Evolutionary conservation across 345 rosid species (phyloP).

Genomic region (Hypericum androsaemum): DNA sequence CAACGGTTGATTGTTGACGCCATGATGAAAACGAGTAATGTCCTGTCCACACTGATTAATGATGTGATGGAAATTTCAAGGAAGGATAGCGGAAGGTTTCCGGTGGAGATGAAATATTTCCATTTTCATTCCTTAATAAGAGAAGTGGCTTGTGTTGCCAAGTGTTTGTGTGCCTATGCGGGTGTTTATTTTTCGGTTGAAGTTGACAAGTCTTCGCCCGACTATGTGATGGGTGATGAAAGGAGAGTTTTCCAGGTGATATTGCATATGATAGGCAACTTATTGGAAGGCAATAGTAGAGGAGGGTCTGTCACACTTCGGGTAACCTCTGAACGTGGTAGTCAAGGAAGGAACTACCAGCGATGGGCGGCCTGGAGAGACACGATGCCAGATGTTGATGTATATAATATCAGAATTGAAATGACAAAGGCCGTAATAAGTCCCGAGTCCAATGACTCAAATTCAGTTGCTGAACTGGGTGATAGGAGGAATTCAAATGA

Average conservation of each 20-base stretch:
- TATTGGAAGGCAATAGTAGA: conserved; percentile 39
- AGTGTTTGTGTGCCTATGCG: conserved; percentile 59
- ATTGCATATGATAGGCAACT: conserved; percentile 77
- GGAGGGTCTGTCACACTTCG: conserved; percentile 42
- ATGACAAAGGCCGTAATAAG: conserved; percentile 28
- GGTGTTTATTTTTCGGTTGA: conserved; percentile 56
- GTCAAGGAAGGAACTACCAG: conserved; percentile 53
- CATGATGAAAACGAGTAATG: conserved; percentile 68
- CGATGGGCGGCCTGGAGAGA: conserved; percentile 73
- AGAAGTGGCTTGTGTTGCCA: conserved; percentile 73
- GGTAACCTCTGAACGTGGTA: conserved; percentile 48
- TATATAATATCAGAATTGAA: conserved; percentile 51
- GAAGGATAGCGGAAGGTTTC: conserved; percentile 53
- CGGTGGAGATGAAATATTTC: conserved; percentile 49
- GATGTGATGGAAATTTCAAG: conserved; percentile 77
- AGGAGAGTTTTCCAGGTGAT: conserved; percentile 80
- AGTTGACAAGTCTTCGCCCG: conserved; percentile 67
- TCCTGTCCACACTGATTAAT: conserved; percentile 63
- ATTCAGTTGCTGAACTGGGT: conserved; percentile 31
- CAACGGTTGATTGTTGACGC: conserved; percentile 63
- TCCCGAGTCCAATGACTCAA: conserved; percentile 32
- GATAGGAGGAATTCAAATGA: conserved; percentile 37
- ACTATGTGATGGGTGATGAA: conserved; percentile 70
- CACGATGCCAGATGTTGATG: conserved; percentile 47
- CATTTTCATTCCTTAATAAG: conserved; percentile 51